Evolutionary conservation across 2,329 filamentous ascomycete species (phyloP).

Genomic region (Aspergillus floridensis): DNA sequence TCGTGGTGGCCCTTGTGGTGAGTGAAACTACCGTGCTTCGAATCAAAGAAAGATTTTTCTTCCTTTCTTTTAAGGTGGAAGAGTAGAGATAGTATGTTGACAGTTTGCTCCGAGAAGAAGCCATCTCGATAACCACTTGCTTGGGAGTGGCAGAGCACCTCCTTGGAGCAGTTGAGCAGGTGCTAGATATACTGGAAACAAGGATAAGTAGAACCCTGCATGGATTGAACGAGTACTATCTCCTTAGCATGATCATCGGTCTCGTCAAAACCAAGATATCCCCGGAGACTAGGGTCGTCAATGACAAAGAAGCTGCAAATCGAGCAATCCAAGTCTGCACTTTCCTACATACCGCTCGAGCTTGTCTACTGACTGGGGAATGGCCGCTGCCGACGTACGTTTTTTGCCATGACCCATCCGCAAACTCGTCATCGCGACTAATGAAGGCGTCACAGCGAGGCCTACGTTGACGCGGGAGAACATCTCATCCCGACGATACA

Average conservation of each 20-base stretch:
- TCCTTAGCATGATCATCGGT: neutral
- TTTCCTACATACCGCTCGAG: neutral
- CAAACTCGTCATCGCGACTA: neutral
- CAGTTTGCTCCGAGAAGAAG: neutral
- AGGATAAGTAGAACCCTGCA: neutral
- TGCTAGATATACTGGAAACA: neutral
- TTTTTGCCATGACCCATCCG: neutral
- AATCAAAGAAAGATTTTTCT: too few relatives aligned
- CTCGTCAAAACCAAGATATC: neutral
- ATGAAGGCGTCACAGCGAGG: too few relatives aligned
- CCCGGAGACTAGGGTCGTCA: neutral
- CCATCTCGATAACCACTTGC: neutral
- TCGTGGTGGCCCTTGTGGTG: neutral
- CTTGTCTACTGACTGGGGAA: neutral
- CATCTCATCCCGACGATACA: too few relatives aligned
- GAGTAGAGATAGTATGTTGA: neutral
- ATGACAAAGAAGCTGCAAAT: neutral
- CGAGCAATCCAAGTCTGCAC: neutral
- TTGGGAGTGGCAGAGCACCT: neutral
- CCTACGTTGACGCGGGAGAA: too few relatives aligned
- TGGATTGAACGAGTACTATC: neutral
- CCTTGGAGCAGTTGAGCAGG: neutral
- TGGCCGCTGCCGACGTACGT: neutral
- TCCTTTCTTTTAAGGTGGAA: too few relatives aligned
- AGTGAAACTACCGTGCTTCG: neutral